phyloP scores from a whole-genome alignment of 805 yeast species.

The Cyberlindnera mrakii region DNA sequence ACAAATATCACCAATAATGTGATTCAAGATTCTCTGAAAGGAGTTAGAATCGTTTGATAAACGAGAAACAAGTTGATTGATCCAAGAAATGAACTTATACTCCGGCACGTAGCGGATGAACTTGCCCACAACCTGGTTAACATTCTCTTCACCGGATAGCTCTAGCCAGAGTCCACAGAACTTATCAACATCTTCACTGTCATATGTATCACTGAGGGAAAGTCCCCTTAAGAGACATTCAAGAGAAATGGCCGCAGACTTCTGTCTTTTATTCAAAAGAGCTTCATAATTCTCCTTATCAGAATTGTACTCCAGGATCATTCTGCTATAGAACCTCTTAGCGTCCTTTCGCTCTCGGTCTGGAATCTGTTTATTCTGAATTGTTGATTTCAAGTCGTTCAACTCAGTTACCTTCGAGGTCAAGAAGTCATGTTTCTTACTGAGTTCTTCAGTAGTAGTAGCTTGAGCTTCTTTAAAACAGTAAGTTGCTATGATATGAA shows the following conservation, averaged over 20 bases:
- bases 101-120: slow-evolving; percentile 43
- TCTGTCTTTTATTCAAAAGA: slow-evolving; percentile 31
- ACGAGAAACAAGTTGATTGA: slow-evolving; percentile 74
- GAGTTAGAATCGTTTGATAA: slow-evolving; percentile 39
- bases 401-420: slow-evolving; percentile 40
- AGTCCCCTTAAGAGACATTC: slow-evolving; percentile 54
- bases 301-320: slow-evolving; percentile 39
- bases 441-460: slow-evolving; percentile 36
- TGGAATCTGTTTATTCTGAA: slow-evolving; percentile 33
- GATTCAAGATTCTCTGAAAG: slow-evolving; percentile 52
- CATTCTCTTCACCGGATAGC: slow-evolving; percentile 36
- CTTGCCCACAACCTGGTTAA: slow-evolving; percentile 37
- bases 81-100: slow-evolving; percentile 69
- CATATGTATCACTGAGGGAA: slow-evolving; percentile 34
- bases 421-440: slow-evolving; percentile 34
- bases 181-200: slow-evolving; percentile 59
- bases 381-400: slow-evolving; percentile 40
- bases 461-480: slow-evolving; percentile 51
- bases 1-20: slow-evolving; percentile 42
- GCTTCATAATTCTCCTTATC: slow-evolving; percentile 43
- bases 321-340: slow-evolving; percentile 42
- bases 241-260: slow-evolving; percentile 47
- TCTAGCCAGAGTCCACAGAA: slow-evolving; percentile 84
- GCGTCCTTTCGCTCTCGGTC: slow-evolving; percentile 47
- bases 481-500: slow-evolving; percentile 60